Evolutionary conservation across 768 basidiomycete species (phyloP), one percentile per base, ranked within the genome.

Genomic region (Glaciozyma antarctica): DNA sequence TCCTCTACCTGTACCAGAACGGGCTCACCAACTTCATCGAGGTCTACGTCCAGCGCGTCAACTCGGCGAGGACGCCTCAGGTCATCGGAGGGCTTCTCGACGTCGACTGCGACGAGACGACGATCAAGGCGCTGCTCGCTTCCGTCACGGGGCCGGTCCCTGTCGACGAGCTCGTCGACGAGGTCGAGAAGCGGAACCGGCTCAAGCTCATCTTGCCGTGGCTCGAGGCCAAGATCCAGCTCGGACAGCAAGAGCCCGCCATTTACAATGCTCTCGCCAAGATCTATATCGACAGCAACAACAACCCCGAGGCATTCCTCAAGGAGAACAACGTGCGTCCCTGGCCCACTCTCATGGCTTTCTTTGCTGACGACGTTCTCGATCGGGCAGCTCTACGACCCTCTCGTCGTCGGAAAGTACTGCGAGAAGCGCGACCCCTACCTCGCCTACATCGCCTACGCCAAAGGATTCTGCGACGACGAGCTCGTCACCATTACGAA

Each of bases 41-140:
- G 80, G 91, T 98, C n/a, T 99, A 99, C 77, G 95, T 99, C 9
- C 93, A 97, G 75, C 86, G 90, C 13, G 95, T 98, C 78, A 98
- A 99, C 80, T 92, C 95, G 38, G 86, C 90, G 59, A 83, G 95
- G 61, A 95, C 94, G 13, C 95, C 95, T 30, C 93, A 98, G 77
- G 95, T 99, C 67, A 81, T 98, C 65, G 95, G 95, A 72, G 95
- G 92, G 41, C 79, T 99, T 32, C 82, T 99, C 67, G 95, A 99
- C 74, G 95, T 98, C 41, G 95, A 99, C 76, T 98, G 95, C 73
- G 95, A 98, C 67, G 95, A 99, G 79, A 81, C 80, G 3, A 91
- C 90, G 6, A 93, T 99, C 82, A 99, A 98, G 81, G 82, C 85
- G 61, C 80, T 99, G n/a, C 81, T 99, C 56, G 85, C 86, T 30